A percentile compares a stretch with the other conserved stretches of the same genome.
phyloP scores from a whole-genome alignment of 2,329 filamentous ascomycete species.

The Alternaria alternata region DNA sequence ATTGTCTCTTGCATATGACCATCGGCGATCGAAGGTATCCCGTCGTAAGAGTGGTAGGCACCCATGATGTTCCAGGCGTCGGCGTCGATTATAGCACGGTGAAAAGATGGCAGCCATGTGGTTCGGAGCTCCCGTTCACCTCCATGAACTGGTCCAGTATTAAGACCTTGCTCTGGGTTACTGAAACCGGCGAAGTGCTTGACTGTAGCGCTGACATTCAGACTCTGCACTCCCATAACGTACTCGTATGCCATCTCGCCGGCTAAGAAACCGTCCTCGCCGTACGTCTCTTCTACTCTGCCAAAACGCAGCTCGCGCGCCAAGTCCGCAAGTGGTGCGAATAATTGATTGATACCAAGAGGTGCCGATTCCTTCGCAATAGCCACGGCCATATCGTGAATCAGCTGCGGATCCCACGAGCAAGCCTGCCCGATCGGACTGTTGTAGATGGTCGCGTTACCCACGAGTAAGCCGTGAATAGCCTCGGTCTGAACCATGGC shows the following conservation, averaged over 20 bases:
- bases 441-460: constrained; percentile 81
- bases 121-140: constrained; percentile 64
- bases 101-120: constrained; percentile 67
- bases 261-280: constrained; percentile 72
- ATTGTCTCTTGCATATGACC: constrained; percentile 71
- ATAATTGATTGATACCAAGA: constrained; percentile 76
- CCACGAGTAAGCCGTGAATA: constrained; percentile 75
- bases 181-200: constrained; percentile 79
- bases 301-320: constrained; percentile 76
- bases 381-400: constrained; percentile 71
- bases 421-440: constrained; percentile 76
- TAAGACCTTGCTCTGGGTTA: constrained; percentile 74
- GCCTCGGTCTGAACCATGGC: constrained; percentile 77
- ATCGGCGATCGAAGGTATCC: constrained; percentile 72
- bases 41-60: constrained; percentile 78
- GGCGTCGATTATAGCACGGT: constrained; percentile 74
- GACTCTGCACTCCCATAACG: constrained; percentile 68
- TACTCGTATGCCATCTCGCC: constrained; percentile 72
- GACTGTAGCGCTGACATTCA: constrained; percentile 73
- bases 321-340: constrained; percentile 74
- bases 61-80: constrained; percentile 76
- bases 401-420: constrained; percentile 71
- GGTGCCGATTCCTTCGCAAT: constrained; percentile 72
- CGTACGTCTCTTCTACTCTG: constrained; percentile 76
- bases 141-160: constrained; percentile 68